Conservation (phyloP, 2,329 filamentous ascomycete genomes). For the Botrytis fragariae region DNA sequence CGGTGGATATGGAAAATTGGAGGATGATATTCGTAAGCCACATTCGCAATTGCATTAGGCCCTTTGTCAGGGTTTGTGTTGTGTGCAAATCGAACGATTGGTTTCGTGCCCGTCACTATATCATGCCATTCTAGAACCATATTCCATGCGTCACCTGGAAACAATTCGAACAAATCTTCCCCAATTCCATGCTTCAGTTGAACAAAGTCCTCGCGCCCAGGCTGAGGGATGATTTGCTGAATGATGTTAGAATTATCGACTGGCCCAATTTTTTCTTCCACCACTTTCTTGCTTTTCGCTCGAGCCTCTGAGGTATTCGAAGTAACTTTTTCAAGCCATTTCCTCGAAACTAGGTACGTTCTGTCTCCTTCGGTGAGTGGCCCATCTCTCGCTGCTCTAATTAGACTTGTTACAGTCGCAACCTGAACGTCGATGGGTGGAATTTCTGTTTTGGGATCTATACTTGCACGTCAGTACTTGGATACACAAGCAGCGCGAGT, state of each 20-base stretch:
- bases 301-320: conserved; percentile 61
- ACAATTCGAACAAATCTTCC: conserved; percentile 70
- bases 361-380: conserved; percentile 67
- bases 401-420: conserved; percentile 63
- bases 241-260: conserved; percentile 87
- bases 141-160: conserved; percentile 79
- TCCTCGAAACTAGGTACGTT: conserved; percentile 73
- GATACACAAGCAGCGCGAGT: neutral
- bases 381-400: conserved; percentile 47
- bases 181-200: conserved; percentile 69
- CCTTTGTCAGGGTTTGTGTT: conserved; percentile 63
- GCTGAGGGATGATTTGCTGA: conserved; percentile 55
- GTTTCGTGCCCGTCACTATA: conserved; percentile 62
- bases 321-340: conserved; percentile 74
- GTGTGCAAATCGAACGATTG: conserved; percentile 74
- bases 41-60: conserved; percentile 52
- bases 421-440: conserved; percentile 69
- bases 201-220: conserved; percentile 58
- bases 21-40: conserved; percentile 81
- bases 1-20: conserved; percentile 84
- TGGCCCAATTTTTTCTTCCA: conserved; percentile 63
- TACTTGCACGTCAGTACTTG: conserved; percentile 1
- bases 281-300: conserved; percentile 56
- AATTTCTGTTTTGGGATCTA: conserved; percentile 26
- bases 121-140: conserved; percentile 82